A percentile compares a stretch with the other conserved stretches of the same genome.
These are phyloP conservation scores for Sphaerostilbella broomeana DNA, from an alignment of 2,329 filamentous ascomycete genomes.

Conservation along the genomic window DNA sequence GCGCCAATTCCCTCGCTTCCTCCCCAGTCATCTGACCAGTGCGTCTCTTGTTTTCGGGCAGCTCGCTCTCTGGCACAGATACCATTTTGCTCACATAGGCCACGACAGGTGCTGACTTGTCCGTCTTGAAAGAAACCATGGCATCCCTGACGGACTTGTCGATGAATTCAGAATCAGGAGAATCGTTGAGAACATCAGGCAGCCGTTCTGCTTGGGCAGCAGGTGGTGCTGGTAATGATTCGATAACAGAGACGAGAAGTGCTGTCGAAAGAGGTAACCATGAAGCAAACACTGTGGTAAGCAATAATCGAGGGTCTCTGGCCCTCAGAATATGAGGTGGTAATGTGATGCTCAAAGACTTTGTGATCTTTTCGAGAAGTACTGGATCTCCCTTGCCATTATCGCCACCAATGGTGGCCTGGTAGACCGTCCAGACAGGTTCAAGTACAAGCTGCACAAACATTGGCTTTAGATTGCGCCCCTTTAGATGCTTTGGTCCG, in stretches of 20 bases:
- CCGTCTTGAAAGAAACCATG: constrained; percentile 72
- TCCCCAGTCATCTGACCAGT: constrained; percentile 71
- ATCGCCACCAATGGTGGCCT: constrained; percentile 77
- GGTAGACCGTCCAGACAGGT: constrained; percentile 92
- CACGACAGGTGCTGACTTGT: constrained; percentile 68
- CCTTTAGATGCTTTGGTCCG: constrained; percentile 86
- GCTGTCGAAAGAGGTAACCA: constrained; percentile 94
- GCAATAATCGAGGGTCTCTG: constrained; percentile 72
- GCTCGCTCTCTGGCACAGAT: constrained; percentile 83
- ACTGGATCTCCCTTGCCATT: constrained; percentile 75
- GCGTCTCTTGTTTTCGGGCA: constrained; percentile 76
- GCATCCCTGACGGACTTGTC: constrained; percentile 65
- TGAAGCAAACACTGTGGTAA: constrained; percentile 78
- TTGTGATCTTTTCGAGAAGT: constrained; percentile 89
- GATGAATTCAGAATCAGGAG: constrained; percentile 69
- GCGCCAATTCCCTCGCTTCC: constrained; percentile 80
- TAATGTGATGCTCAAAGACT: constrained; percentile 77
- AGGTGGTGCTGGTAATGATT: constrained; percentile 80
- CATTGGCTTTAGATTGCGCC: constrained; percentile 85
- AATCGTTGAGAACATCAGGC: constrained; percentile 69
- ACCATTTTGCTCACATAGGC: constrained; percentile 99
- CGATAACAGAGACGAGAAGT: constrained; percentile 85
- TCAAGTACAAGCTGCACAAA: constrained; percentile 96
- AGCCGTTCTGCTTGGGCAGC: constrained; percentile 73
- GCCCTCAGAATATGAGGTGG: constrained; percentile 79